A percentile compares a stretch with the other conserved stretches of the same genome.
Evolutionary conservation across 1,139 yeast genomes (phyloP).

Genomic region (Yamadazyma epiphylla): DNA sequence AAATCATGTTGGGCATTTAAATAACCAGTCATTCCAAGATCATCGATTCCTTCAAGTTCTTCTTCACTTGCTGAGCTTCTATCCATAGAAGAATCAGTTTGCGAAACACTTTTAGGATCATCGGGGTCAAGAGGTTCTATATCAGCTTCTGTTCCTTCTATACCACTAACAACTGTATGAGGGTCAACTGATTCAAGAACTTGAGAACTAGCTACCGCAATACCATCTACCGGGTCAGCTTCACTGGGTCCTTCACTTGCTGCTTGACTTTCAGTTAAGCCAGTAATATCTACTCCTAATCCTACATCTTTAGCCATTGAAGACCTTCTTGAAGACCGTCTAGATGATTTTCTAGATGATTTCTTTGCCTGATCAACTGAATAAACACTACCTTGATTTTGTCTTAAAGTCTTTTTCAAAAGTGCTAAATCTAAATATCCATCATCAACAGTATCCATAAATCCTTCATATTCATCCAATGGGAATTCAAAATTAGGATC

Average conservation of each 20-base stretch:
- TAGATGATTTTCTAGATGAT: constrained; percentile 8
- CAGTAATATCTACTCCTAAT: too few species aligned
- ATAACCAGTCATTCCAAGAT: constrained; percentile 19
- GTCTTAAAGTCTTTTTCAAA: constrained; percentile 37
- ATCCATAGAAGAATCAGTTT: constrained; percentile 5
- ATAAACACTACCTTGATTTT: constrained; percentile 2
- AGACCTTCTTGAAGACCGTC: constrained; percentile 9
- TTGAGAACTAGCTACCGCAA: too few species aligned
- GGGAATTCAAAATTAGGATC: constrained; percentile 30
- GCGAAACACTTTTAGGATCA: constrained; percentile 2
- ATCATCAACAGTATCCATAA: constrained; percentile 61
- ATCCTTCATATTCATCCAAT: constrained; percentile 68
- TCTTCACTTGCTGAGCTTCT: constrained; percentile 18
- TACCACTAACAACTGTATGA: not conserved
- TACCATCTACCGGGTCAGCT: too few species aligned
- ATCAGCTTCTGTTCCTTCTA: not conserved
- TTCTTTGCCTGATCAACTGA: constrained; percentile 3
- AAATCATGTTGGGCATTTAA: constrained; percentile 24
- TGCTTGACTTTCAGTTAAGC: too few species aligned
- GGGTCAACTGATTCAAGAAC: too few species aligned
- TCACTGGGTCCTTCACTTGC: too few species aligned
- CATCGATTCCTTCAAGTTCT: constrained; percentile 7
- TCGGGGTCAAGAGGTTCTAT: constrained; percentile 5
- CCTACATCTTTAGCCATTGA: too few species aligned
- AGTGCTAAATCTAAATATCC: constrained; percentile 58